These are phyloP conservation scores for Setaria viridis DNA, from an alignment of 202 grass and related monocot species.

Conservation along the genomic window DNA sequence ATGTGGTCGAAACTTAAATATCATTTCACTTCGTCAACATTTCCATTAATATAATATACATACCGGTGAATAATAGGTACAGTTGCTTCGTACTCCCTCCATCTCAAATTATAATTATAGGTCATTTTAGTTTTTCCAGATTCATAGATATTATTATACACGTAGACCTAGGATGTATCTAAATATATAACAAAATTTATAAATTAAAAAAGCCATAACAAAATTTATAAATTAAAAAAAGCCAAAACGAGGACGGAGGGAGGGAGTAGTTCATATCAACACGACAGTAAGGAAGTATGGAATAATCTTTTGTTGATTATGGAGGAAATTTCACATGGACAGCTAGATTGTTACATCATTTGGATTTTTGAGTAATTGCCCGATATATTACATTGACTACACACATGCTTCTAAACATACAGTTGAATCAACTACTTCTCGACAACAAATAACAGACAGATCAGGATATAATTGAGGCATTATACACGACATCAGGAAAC, in stretches of 20 bases:
- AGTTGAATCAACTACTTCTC: constrained; percentile 47
- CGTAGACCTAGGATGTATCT: no score
- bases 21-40: neutral
- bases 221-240: no score
- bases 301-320: constrained; percentile 27
- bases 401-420: constrained; percentile 63
- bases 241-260: no score
- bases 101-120: no score
- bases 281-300: neutral
- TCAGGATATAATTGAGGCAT: constrained; percentile 55
- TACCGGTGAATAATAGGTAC: neutral
- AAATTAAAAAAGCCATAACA: no score
- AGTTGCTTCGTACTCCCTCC: neutral
- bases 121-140: no score
- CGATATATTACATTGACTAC: constrained; percentile 57
- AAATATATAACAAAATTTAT: no score
- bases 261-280: neutral
- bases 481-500: constrained; percentile 57
- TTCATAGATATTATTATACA: no score
- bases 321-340: constrained; percentile 39
- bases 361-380: constrained; percentile 2
- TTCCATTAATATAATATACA: neutral
- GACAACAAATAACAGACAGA: constrained; percentile 50
- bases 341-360: constrained; percentile 47
- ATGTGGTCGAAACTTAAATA: neutral